These are phyloP conservation scores for Penicillium sp. DNA, from an alignment of 2,329 filamentous ascomycete genomes.

Conservation along the genomic window DNA sequence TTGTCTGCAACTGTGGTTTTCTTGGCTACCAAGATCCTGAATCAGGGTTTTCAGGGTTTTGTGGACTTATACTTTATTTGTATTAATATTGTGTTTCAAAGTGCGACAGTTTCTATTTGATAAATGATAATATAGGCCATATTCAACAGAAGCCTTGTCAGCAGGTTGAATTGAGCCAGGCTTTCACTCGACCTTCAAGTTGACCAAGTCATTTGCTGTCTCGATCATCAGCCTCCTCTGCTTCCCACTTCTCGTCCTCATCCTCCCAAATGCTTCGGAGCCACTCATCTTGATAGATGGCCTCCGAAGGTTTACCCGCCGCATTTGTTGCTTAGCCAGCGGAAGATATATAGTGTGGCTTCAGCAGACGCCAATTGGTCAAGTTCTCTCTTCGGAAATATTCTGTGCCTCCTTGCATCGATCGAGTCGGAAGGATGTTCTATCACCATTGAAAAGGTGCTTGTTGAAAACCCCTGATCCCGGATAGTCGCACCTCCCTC, in stretches of 20 bases:
- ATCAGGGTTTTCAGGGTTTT: no score
- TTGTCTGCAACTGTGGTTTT: neutral
- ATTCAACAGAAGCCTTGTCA: neutral
- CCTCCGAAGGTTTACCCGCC: conserved; percentile 13
- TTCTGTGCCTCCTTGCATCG: neutral
- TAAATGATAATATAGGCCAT: neutral
- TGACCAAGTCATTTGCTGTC: neutral
- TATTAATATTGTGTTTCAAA: neutral
- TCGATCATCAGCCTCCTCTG: neutral
- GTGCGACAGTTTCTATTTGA: neutral
- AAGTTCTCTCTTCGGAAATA: neutral
- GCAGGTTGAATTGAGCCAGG: neutral
- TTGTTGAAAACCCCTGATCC: conserved; percentile 3
- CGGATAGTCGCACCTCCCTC: conserved; percentile 1
- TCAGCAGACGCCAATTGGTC: conserved; percentile 15
- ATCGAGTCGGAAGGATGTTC: neutral
- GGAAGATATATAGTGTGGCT: conserved; percentile 18
- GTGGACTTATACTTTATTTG: no score
- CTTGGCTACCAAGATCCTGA: neutral
- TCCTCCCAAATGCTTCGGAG: neutral
- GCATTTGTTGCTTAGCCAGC: conserved; percentile 17
- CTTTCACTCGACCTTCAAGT: neutral
- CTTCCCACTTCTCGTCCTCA: neutral
- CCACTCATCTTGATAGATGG: conserved; percentile 19
- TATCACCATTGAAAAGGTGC: neutral